phyloP scores from a whole-genome alignment of 768 basidiomycete genomes.

The Grammothele lineata region DNA sequence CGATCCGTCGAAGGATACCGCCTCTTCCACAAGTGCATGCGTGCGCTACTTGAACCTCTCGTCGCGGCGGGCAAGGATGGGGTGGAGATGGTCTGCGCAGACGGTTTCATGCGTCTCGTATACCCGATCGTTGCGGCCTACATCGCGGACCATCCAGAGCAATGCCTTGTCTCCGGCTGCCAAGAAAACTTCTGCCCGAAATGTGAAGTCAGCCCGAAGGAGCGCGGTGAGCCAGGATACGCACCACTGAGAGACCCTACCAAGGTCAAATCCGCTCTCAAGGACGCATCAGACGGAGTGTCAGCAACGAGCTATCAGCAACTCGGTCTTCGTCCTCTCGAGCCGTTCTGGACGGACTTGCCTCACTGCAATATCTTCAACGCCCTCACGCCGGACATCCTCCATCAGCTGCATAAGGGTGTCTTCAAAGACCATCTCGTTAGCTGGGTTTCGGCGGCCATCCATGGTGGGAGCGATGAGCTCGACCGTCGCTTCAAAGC shows the following conservation, averaged over 20 bases:
- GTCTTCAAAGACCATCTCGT: conserved; percentile 41
- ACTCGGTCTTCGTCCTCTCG: conserved; percentile 11
- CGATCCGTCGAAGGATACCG: conserved; percentile 14
- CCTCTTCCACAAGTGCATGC: conserved; percentile 24
- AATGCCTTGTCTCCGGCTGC: conserved; percentile 20
- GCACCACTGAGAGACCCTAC: not conserved
- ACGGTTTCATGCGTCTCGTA: conserved; percentile 17
- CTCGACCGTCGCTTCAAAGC: conserved; percentile 34
- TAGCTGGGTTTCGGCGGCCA: conserved; percentile 16
- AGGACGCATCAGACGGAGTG: no score
- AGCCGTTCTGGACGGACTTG: conserved; percentile 40
- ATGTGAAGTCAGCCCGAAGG: conserved; percentile 9
- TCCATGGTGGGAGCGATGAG: conserved; percentile 21
- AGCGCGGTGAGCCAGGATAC: conserved; percentile 1
- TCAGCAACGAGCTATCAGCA: no score
- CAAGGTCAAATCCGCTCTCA: no score
- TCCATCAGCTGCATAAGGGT: conserved; percentile 48
- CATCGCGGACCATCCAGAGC: conserved; percentile 26
- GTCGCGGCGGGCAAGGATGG: conserved; percentile 18
- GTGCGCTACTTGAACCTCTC: conserved; percentile 16
- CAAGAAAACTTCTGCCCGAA: conserved; percentile 20
- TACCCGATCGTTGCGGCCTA: conserved; percentile 24
- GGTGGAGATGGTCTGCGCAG: conserved; percentile 20
- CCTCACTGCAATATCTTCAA: conserved; percentile 37
- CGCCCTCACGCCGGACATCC: conserved; percentile 36